Base-by-base conservation (phyloP, 768 basidiomycete species). In the Lactifluus rugatus region DNA sequence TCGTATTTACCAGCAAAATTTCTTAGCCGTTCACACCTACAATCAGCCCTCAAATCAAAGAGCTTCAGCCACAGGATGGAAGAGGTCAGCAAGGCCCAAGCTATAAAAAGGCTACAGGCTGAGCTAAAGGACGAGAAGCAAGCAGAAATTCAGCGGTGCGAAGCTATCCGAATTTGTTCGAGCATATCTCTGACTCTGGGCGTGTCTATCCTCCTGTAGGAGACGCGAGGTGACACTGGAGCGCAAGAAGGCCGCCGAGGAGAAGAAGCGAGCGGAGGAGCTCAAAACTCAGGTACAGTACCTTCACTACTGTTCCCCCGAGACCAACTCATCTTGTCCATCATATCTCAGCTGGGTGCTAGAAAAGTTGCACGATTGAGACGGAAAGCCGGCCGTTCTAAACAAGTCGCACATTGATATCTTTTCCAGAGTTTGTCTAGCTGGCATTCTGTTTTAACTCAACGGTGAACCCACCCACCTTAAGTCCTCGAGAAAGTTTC, bases 91-190 rank as follows among this genome's bases (percentile, higher is more conserved):
- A 81, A 80, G 65, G 79, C 79, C 19, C 74, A 75, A 39, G 85
- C 89, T 19, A 78, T 87, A 60, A 91, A 88, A 70, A 83, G 85
- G 67, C 74, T 92, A 31, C 76, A 89, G 70, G 66, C 69, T 10
- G 89, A 89, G 62, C 76, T 92, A 62, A 85, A 81, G 67, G 83
- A 86, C 47, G 89, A 91, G 69, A 90, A 89, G 65, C 73, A 78
- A 64, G 79, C 82, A 4, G 89, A 89, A 65, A 72, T 77, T 48
- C 73, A 77, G 61, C 76, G 84, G 88, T 83, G 59, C 55, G 71
- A 4, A 67, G 25, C 13, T 6, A 28, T n/a, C 26, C 21, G 46
- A 9, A 26, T 14, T n/a, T 32, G 31, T n/a, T 34, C 17, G 31
- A 16, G 25, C 45, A 41, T 23, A 23, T 19, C 25, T 11, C n/a